Evolutionary conservation across 345 rosid species (phyloP), one percentile per base, ranked within the genome.

Genomic region (Lagerstroemia speciosa): DNA sequence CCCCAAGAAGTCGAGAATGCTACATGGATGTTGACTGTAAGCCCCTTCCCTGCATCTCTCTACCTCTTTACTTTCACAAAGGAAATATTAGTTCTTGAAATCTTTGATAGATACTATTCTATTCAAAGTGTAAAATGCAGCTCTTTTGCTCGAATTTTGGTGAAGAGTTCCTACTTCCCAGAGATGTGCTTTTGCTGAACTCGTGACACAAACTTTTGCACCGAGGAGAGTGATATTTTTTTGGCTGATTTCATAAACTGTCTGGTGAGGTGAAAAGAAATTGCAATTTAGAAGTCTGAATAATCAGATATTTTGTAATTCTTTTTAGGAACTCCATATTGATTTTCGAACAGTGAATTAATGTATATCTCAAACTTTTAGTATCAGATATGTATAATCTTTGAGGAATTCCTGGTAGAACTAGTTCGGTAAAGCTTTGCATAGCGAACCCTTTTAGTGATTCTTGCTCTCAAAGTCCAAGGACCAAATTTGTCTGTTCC

Each of bases 21-120:
- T 65, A 93, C 96, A 48, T 90, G 98, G 94, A 93, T 89, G 98
- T 78, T 90, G 69, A 93, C 98, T 50, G 98, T 93, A 82, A 87
- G 83, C 69, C 58, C 55, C 67, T 69, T 48, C 24, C 10, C 38
- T 57, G 40, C 27, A 22, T 12, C 30, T 34, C 17, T n/a, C 33
- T 20, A n/a, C 30, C 37, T 45, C 16, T 5, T 64, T 14, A 30
- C 26, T 34, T 46, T 41, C 26, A 22, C 3, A 48, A 48, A 48
- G 24, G 2, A 48, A 7, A 17, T 1, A 11, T 16, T 17, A 15
- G 20, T 19, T 19, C 8, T 22, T 15, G 20, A 27, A 12, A 29
- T 58, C 33, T 58, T 30, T 4, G 29, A 58, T 14, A 22, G 27
- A 53, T 22, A 8, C 30, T 53, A 24, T 48, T 53, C 60, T 24